These are phyloP conservation scores for Aspergillus wentii DNA, from an alignment of 495 filamentous ascomycete genomes.

Conservation along the genomic window DNA sequence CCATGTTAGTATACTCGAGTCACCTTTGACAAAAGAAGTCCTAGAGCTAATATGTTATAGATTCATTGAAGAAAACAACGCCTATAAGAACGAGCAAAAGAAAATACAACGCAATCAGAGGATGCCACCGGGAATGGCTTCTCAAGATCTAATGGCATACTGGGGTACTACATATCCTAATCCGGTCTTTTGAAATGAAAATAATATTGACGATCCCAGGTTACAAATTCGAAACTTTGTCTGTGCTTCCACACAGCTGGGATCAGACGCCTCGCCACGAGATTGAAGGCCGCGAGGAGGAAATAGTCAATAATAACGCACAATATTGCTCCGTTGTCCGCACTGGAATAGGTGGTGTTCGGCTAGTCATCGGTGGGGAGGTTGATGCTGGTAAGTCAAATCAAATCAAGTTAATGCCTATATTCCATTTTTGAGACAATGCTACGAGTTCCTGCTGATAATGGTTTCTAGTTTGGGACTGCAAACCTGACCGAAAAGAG, in stretches of 20 bases:
- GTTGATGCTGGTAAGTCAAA: conserved; percentile 73
- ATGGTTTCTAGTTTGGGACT: conserved; percentile 80
- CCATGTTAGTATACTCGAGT: conserved; percentile 56
- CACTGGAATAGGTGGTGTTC: conserved; percentile 71
- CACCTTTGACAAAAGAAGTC: neutral
- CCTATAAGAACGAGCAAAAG: conserved; percentile 55
- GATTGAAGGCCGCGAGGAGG: conserved; percentile 69
- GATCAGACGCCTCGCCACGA: conserved; percentile 60
- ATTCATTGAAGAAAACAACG: conserved; percentile 89
- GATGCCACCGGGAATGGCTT: conserved; percentile 48
- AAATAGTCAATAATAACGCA: conserved; percentile 76
- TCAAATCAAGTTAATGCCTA: conserved; percentile 2
- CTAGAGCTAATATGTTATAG: conserved; percentile 37
- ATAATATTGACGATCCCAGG: conserved; percentile 44
- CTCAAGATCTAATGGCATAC: conserved; percentile 63
- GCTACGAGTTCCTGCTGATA: too few species aligned
- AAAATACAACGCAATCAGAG: conserved; percentile 46
- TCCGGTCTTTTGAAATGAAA: neutral
- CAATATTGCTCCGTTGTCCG: conserved; percentile 93
- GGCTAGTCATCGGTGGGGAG: conserved; percentile 83
- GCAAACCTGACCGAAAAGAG: conserved; percentile 59
- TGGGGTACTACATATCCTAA: conserved; percentile 40
- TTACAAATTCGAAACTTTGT: conserved; percentile 93
- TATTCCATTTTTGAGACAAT: too few species aligned
- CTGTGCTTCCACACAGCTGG: conserved; percentile 69